Evolutionary conservation across 495 filamentous ascomycete species (phyloP), one percentile per base, ranked within the genome.

Genomic region (Melanomma pulvis-pyrius): DNA sequence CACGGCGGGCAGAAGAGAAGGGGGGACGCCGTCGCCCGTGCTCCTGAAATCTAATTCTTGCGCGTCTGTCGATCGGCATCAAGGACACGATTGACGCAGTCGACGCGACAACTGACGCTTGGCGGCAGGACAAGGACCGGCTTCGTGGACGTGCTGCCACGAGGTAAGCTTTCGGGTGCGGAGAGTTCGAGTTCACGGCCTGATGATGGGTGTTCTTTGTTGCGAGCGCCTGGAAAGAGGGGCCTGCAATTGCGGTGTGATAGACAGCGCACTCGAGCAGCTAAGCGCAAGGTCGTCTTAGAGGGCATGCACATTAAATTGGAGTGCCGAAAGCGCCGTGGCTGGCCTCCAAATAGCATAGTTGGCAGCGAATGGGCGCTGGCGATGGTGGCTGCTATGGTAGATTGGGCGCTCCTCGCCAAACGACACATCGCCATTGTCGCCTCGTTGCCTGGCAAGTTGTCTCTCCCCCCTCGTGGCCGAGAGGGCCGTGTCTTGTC

Each of bases 21-120:
- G 46, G 21, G 63, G 53, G 63, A 58, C 26, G 34, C 60, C 22
- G 22, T 55, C 55, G 64, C 30, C 64, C 17, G 1, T 24, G 49
- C 49, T 56, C 64, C 64, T 67, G 64, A 53, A 67, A 61, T 67
- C 48, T 67, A 58, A 53, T 52, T 25, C 9, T 54, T 54, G 17
- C 1, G 22, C 15, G 22, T 32, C 1, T 30, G 26, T 54, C 51
- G 51, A 54, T 30, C 25, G 17, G 29, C 25, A 17, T 36, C 25
- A 12, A 19, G 32, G 52, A 12, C 4, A 25, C 26, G 12, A 22
- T 15, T 57, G 61, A 32, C 19, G 39, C 15, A 54, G n/a, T n/a
- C 21, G 24, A 15, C 48, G 48, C 7, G 19, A 52, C 9, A 17
- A 11, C 2, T 51, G 34, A 19, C 21, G 17, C 62, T 65, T 65